These are phyloP conservation scores for Euptelea pleiosperma DNA, from an alignment of 164 flowering plant genomes.

Conservation along the genomic window DNA sequence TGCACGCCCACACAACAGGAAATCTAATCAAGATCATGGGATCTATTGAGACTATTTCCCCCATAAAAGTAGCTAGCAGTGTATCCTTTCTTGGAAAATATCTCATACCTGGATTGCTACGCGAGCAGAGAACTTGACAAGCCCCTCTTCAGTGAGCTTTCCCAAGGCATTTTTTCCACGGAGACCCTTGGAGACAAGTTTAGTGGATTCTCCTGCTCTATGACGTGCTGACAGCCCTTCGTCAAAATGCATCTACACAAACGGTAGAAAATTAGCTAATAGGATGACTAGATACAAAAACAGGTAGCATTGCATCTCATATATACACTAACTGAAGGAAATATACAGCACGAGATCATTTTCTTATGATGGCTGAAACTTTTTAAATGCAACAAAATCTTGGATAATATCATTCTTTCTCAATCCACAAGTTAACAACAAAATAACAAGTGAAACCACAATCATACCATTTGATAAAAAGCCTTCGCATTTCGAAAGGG, in stretches of 20 bases:
- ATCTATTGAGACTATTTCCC: not conserved
- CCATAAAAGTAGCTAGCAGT: not conserved
- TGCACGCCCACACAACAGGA: too few relatives aligned
- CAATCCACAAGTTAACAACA: too few relatives aligned
- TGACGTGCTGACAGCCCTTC: slow-evolving; percentile 79
- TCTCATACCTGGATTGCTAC: slow-evolving; percentile 75
- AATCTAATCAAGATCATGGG: not conserved
- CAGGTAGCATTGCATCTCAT: not conserved
- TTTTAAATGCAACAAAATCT: not conserved
- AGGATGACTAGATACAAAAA: not conserved
- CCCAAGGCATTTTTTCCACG: slow-evolving; percentile 91
- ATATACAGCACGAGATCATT: too few relatives aligned
- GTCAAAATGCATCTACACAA: slow-evolving; percentile 87
- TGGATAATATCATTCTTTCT: too few relatives aligned
- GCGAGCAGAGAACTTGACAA: slow-evolving; percentile 84
- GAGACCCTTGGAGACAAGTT: slow-evolving; percentile 64
- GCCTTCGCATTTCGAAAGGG: too few relatives aligned
- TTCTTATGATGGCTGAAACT: too few relatives aligned
- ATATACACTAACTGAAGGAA: not conserved
- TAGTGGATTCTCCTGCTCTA: slow-evolving; percentile 71
- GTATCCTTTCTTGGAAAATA: not conserved
- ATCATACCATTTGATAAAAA: too few relatives aligned
- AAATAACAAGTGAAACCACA: too few relatives aligned
- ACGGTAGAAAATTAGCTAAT: not conserved
- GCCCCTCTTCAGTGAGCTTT: slow-evolving; percentile 93